phyloP scores from a whole-genome alignment of 108 stramenopile genomes.

The Hondaea fermentalgiana region DNA sequence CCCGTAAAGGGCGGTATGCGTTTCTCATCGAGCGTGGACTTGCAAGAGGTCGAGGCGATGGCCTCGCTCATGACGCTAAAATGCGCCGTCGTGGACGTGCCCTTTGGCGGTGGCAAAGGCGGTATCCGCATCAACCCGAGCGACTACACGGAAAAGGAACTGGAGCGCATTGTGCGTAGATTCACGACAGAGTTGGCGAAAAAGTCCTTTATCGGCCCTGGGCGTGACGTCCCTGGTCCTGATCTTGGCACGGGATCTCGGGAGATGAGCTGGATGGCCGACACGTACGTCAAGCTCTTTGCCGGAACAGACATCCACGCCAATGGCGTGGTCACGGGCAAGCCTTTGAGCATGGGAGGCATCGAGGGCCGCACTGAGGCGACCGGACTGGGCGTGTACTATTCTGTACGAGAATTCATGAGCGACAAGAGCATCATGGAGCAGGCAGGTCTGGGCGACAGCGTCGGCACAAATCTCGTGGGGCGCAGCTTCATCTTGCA shows the following conservation, averaged over 20 bases:
- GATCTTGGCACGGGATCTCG: conserved; percentile 22
- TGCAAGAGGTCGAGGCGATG: conserved; percentile 27
- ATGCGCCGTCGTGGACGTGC: conserved; percentile 27
- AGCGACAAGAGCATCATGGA: neutral
- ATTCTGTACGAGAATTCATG: conserved; percentile 18
- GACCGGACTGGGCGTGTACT: conserved; percentile 27
- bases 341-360: conserved; percentile 25
- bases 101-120: conserved; percentile 27
- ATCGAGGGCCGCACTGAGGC: conserved; percentile 23
- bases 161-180: conserved; percentile 22
- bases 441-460: neutral
- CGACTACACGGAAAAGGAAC: conserved; percentile 21
- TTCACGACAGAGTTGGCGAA: conserved; percentile 25
- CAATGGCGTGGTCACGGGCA: conserved; percentile 22
- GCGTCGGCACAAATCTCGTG: neutral
- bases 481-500: conserved; percentile 15
- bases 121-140: conserved; percentile 21
- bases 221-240: conserved; percentile 23
- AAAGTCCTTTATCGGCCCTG: conserved; percentile 31
- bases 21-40: neutral
- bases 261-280: conserved; percentile 30
- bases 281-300: conserved; percentile 26
- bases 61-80: conserved; percentile 29
- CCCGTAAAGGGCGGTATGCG: conserved; percentile 27
- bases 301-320: conserved; percentile 16